Evolutionary conservation across 2,329 filamentous ascomycete species (phyloP), one percentile per base, ranked within the genome.

Genomic region (Colletotrichum noveboracense): DNA sequence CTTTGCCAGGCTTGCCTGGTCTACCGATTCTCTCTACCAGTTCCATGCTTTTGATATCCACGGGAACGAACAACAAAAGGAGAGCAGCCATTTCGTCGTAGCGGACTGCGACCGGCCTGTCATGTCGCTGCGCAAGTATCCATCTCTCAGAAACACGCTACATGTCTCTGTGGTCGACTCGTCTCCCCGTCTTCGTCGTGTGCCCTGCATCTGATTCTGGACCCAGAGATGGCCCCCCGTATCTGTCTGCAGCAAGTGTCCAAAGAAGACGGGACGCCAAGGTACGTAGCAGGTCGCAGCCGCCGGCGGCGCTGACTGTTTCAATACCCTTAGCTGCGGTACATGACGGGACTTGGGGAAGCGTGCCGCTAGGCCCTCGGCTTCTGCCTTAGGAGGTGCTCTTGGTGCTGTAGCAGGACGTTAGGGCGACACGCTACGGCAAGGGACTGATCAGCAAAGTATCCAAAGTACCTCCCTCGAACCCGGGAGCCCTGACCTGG

Each of bases 401-500:
- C 43, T 52, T 52, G 43, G 43, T 36, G 67, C 62, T 71, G 60
- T 26, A 21, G 61, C 7, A 65, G 5, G n/a, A 66, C 34, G 36
- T 62, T 55, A 61, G 62, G 62, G 55, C 58, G 26, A 58, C 32
- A 61, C 55, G 43, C 36, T 67, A 66, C 62, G 73, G 26, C 30
- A 64, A 62, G 64, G 70, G 36, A 67, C 73, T 62, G 69, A 75
- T 72, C 62, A 62, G 16, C 62, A 36, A 75, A 75, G 72, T 75
- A 62, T 28, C 72, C 68, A 43, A 75, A 64, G 61, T 66, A 52
- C 68, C 64, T 60, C 61, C 58, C 64, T 76, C 64, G 64, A 68
- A 76, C 70, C 74, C 70, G 70, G 34, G 56, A 61, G 70, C 74
- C 74, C 74, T 76, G 74, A 76, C 74, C 74, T 74, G 74, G 73